Conservation (phyloP, 2,329 filamentous ascomycete species). For the Botrytis deweyae region DNA sequence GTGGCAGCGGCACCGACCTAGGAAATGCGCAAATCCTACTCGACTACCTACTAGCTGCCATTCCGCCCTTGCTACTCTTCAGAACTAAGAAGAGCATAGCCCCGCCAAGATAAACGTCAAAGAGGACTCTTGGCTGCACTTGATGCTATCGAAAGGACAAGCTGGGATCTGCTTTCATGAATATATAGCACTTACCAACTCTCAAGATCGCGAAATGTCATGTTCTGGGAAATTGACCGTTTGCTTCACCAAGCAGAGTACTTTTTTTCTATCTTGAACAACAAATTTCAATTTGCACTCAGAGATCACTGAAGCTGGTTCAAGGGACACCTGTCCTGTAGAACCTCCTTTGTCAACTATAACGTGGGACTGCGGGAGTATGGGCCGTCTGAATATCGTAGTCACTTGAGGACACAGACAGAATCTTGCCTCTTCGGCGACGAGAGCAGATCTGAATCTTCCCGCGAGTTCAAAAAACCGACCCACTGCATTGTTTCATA, state of each 20-base stretch:
- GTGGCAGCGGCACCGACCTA: too few species aligned
- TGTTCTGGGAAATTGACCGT: background rate
- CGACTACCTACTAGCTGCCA: background rate
- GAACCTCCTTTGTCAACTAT: background rate
- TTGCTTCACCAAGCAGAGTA: background rate
- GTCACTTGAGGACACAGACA: background rate
- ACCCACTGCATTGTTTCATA: background rate
- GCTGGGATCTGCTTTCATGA: constrained; percentile 7
- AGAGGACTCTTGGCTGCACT: background rate
- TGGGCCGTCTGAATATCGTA: background rate
- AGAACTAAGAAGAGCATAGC: background rate
- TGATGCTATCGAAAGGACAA: background rate
- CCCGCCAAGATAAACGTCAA: background rate
- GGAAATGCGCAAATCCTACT: too few species aligned
- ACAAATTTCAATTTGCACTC: background rate
- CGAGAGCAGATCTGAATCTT: background rate
- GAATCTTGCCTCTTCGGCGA: background rate
- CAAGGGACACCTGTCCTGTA: background rate
- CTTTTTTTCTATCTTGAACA: background rate
- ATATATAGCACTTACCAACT: background rate
- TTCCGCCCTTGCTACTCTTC: background rate
- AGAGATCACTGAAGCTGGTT: background rate
- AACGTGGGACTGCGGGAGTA: background rate
- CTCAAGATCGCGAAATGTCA: background rate
- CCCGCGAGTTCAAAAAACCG: background rate